Evolutionary conservation across 106 monocot genomes (phyloP).

Genomic region (Dioscorea alata): DNA sequence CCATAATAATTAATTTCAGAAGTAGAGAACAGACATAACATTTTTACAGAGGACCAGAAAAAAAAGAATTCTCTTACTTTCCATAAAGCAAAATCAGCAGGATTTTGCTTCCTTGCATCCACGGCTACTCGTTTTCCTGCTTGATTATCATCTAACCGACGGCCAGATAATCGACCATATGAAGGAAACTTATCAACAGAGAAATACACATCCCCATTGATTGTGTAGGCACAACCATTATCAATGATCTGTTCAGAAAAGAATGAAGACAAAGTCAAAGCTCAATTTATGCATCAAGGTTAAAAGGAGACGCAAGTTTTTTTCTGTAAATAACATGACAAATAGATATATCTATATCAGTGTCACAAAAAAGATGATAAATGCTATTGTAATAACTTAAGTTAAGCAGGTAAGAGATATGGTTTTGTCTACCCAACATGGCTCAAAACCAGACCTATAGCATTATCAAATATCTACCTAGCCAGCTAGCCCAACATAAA

Average conservation of each 20-base stretch:
- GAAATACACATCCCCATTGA: conserved; percentile 88
- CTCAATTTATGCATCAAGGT: no score
- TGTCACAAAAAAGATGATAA: no score
- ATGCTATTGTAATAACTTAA: no score
- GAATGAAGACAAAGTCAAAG: not conserved
- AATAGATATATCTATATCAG: no score
- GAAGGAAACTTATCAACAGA: conserved; percentile 81
- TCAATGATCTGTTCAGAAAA: conserved; percentile 67
- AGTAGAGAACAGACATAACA: not conserved
- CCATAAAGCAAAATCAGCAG: conserved; percentile 99
- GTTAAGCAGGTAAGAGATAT: no score
- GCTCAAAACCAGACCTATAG: no score
- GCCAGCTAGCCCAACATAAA: no score
- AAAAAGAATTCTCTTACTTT: conserved; percentile 42
- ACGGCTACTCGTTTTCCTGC: conserved; percentile 87
- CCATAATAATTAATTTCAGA: not conserved
- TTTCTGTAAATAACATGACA: no score
- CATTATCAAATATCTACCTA: no score
- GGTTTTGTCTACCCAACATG: no score
- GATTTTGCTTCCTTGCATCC: conserved; percentile 86
- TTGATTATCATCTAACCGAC: conserved; percentile 85
- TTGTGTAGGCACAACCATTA: conserved; percentile 76
- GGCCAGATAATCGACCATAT: conserved; percentile 87
- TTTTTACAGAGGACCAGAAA: not conserved
- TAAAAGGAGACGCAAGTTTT: no score